A percentile compares a stretch with the other conserved stretches of the same genome.
Conservation (phyloP, 2,329 filamentous ascomycete genomes). For the Penicillium sp. region DNA sequence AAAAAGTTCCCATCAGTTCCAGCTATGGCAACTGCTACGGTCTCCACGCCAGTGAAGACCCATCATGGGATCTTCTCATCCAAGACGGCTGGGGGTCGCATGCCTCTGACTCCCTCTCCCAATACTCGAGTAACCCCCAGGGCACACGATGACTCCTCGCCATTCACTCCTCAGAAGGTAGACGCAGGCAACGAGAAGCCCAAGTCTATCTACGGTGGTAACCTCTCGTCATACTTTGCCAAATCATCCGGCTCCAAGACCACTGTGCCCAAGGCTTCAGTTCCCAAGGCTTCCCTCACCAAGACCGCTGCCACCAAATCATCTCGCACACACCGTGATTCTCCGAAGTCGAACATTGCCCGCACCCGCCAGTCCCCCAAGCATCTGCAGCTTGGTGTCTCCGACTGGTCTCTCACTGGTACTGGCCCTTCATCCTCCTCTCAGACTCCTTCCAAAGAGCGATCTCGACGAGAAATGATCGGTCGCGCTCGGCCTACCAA, state of each 20-base stretch:
- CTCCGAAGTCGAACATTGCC: slow-evolving; percentile 91
- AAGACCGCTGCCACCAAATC: slow-evolving; percentile 39
- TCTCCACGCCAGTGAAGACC: slow-evolving; percentile 93
- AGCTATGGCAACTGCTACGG: slow-evolving; percentile 75
- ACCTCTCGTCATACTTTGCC: slow-evolving; percentile 76
- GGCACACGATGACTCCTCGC: slow-evolving; percentile 59
- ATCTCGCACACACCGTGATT: slow-evolving; percentile 68
- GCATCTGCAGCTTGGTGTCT: slow-evolving; percentile 86
- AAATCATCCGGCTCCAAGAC: slow-evolving; percentile 14
- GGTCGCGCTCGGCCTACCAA: slow-evolving; percentile 58
- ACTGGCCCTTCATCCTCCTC: slow-evolving; percentile 62
- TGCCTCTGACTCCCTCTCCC: slow-evolving; percentile 92
- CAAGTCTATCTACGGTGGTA: slow-evolving; percentile 77
- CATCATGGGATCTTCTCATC: slow-evolving; percentile 89
- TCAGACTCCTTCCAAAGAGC: slow-evolving; percentile 64
- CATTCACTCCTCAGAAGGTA: slow-evolving; percentile 68
- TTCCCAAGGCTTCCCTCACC: slow-evolving; percentile 7
- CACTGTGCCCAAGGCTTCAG: background rate
- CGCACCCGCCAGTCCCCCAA: slow-evolving; percentile 72
- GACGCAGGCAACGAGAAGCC: slow-evolving; percentile 57
- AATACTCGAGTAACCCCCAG: slow-evolving; percentile 55
- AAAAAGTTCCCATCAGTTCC: slow-evolving; percentile 8
- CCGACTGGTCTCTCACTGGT: slow-evolving; percentile 87
- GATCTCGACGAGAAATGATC: slow-evolving; percentile 57
- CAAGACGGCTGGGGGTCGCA: slow-evolving; percentile 89